A percentile compares a stretch with the other conserved stretches of the same genome.
phyloP scores from a whole-genome alignment of 1,284 basidiomycete genomes.

The Ganoderma boninense region DNA sequence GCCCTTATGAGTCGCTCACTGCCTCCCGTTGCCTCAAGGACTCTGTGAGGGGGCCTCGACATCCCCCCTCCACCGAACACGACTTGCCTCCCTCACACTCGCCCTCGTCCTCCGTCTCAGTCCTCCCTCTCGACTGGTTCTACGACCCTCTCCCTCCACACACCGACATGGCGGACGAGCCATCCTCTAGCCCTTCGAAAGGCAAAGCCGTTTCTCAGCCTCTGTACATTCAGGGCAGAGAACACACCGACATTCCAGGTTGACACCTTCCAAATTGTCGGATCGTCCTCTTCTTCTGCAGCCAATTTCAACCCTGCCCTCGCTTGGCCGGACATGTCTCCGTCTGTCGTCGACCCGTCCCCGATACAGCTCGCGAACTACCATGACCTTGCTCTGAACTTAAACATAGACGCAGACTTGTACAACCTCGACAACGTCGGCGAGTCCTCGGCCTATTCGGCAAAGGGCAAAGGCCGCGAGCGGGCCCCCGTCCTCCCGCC shows the following conservation, averaged over 20 bases:
- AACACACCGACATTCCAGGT: slow-evolving; percentile 38
- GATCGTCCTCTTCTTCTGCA: slow-evolving; percentile 23
- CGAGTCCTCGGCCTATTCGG: slow-evolving; percentile 31
- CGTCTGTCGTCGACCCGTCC: slow-evolving; percentile 19
- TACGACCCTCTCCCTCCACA: slow-evolving; percentile 18
- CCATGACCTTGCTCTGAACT: slow-evolving; percentile 8
- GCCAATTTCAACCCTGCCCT: slow-evolving; percentile 9
- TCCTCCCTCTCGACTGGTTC: slow-evolving; percentile 18
- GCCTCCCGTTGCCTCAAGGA: slow-evolving; percentile 38
- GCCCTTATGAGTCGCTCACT: slow-evolving; percentile 50
- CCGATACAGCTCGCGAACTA: slow-evolving; percentile 6
- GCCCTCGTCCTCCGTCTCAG: slow-evolving; percentile 18
- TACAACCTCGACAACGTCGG: slow-evolving; percentile 32
- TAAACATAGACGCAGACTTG: not conserved
- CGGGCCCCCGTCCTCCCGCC: slow-evolving; percentile 69
- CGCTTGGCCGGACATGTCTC: slow-evolving; percentile 17
- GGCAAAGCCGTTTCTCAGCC: slow-evolving; percentile 59
- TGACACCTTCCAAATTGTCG: slow-evolving; percentile 45
- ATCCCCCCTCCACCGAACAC: slow-evolving; percentile 24
- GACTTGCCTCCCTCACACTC: slow-evolving; percentile 9
- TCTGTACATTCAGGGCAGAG: slow-evolving; percentile 50
- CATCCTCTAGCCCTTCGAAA: slow-evolving; percentile 43
- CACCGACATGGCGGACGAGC: slow-evolving; percentile 25
- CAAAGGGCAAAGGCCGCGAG: slow-evolving; percentile 66
- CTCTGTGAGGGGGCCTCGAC: slow-evolving; percentile 34